These are phyloP conservation scores for Pachysandra terminalis DNA, from an alignment of 164 flowering plant genomes.

Conservation along the genomic window DNA sequence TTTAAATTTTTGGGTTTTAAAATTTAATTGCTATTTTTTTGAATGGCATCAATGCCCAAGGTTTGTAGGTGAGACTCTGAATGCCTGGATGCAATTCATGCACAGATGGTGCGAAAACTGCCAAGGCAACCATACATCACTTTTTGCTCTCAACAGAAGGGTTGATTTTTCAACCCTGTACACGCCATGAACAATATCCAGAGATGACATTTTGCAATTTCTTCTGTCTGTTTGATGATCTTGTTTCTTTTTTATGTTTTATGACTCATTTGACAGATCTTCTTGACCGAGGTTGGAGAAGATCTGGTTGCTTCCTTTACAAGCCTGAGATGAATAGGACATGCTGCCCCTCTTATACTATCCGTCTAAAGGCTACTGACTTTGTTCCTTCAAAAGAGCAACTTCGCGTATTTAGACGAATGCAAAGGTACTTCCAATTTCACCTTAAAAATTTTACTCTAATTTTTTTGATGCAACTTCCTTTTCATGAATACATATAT, in stretches of 20 bases:
- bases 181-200: too few species aligned
- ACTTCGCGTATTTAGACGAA: constrained; percentile 56
- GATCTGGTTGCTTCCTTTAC: constrained; percentile 82
- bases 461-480: background rate
- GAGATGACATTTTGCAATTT: too few species aligned
- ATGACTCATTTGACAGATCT: constrained; percentile 44
- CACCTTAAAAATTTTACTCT: background rate
- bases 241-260: background rate
- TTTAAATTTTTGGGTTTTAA: too few species aligned
- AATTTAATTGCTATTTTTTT: too few species aligned
- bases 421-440: constrained; percentile 63
- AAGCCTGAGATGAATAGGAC: constrained; percentile 90
- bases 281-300: constrained; percentile 93
- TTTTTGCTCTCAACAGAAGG: too few species aligned
- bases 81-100: too few species aligned
- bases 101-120: too few species aligned
- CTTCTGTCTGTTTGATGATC: too few species aligned
- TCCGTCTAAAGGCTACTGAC: constrained; percentile 67
- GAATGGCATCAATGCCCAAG: too few species aligned
- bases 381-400: constrained; percentile 88
- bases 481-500: background rate
- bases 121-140: too few species aligned
- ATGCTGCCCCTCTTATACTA: constrained; percentile 90
- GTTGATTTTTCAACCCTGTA: too few species aligned
- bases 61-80: too few species aligned